Base-by-base conservation (phyloP, 2,329 filamentous ascomycete species). In the Neocatenulostroma microsporum region DNA sequence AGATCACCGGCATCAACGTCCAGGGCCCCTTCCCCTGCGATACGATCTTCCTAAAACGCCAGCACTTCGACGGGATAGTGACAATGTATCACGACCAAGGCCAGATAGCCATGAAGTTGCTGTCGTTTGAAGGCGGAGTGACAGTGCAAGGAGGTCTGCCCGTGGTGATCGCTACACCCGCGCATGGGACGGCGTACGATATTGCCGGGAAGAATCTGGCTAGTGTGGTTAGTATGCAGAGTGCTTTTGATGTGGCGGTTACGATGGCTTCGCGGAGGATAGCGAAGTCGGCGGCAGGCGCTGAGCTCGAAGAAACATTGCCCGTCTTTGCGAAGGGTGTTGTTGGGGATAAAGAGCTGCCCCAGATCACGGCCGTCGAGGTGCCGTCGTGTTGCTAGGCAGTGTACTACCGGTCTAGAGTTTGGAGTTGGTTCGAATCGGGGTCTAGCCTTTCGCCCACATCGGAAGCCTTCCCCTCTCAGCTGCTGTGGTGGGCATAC, bases 21-120 rank as follows among this genome's bases (percentile, higher is more conserved):
- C 34, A 44, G 23, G 39, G 42, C 10, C 31, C 42, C 8, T 44
- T 39, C 11, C 35, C 39, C 5, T 42, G 42, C 28, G 42, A 44
- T 29, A 44, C 42, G 14, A 44, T 44, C 29, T 44, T 44, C 30
- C 18, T 44, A 8, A 44, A 42, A 28, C 31, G 42, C 8, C 19
- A 29, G 8, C 21, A 42, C 19, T 41, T 39, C 15, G 42, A 44
- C 15, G 42, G 39, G 4, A 44, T 44, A 12, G 25, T 44, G 14
- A 44, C 42, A 2, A 44, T 44, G 39, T 41, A 41, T 20, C 42
- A 44, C n/a, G 39, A 44, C 20, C 42, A 44, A 30, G 42, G 42
- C 5, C 42, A 42, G 31, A 44, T 44, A 12, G 42, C 42, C 1
- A 30, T 44, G 31, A 44, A 44, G 29, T 18, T 44, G 2, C 19